phyloP scores from a whole-genome alignment of 1,284 basidiomycete species.

The Cutaneotrichosporon cyanovorans region DNA sequence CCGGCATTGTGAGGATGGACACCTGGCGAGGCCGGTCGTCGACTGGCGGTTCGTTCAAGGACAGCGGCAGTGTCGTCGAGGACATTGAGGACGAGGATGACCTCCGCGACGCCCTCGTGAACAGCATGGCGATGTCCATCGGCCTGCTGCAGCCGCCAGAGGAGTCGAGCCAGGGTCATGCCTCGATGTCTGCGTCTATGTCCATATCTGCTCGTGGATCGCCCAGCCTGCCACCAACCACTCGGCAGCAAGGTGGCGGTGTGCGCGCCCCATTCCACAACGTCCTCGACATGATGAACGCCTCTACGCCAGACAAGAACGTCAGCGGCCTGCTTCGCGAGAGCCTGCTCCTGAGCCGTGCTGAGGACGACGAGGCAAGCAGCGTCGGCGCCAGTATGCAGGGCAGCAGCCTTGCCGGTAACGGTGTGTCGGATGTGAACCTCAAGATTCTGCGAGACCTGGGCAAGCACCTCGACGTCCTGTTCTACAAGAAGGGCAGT shows the following conservation, averaged over 20 bases:
- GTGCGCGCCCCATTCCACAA: slow-evolving; percentile 66
- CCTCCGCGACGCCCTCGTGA: slow-evolving; percentile 88
- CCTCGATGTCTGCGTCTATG: slow-evolving; percentile 21
- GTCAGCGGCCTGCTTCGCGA: slow-evolving; percentile 51
- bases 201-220: slow-evolving; percentile 40
- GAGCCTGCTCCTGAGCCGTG: slow-evolving; percentile 61
- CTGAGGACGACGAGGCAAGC: slow-evolving; percentile 60
- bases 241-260: slow-evolving; percentile 30
- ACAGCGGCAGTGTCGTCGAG: slow-evolving; percentile 1
- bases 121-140: slow-evolving; percentile 94
- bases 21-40: slow-evolving; percentile 20
- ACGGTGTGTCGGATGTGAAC: slow-evolving; percentile 17
- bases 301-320: slow-evolving; percentile 48
- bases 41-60: not conserved
- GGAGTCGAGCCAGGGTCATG: slow-evolving; percentile 8
- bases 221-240: slow-evolving; percentile 34
- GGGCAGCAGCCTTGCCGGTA: slow-evolving; percentile 40
- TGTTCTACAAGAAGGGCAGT: slow-evolving; percentile 83
- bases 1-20: slow-evolving; percentile 39
- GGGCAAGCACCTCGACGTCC: slow-evolving; percentile 92
- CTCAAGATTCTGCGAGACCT: slow-evolving; percentile 53
- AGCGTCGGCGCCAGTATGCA: slow-evolving; percentile 52
- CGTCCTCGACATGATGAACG: slow-evolving; percentile 60
- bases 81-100: slow-evolving; percentile 51
- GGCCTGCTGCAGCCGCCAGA: slow-evolving; percentile 77